Percentiles rank a stretch among this genome's conserved stretches.
phyloP scores from a whole-genome alignment of 2,329 filamentous ascomycete genomes.

The Colletotrichum chrysophilum region DNA sequence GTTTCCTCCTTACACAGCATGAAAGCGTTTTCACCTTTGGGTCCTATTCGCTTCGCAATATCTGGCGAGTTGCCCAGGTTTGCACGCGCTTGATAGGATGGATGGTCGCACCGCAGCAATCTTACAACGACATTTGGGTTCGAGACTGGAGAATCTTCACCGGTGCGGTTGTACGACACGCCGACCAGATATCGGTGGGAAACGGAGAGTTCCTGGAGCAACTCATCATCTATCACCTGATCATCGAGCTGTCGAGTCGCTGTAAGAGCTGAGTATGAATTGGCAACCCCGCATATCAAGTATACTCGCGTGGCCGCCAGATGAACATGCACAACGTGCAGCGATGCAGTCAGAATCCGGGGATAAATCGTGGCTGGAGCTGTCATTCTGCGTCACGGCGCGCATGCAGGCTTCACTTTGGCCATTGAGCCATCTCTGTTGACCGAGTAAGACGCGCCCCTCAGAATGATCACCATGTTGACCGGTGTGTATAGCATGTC shows the following conservation, averaged over 20 bases:
- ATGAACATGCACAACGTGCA: background rate
- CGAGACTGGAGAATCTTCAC: background rate
- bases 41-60: too few species aligned
- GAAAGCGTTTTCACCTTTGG: background rate
- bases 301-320: background rate
- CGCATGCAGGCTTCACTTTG: background rate
- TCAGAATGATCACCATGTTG: background rate
- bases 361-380: background rate
- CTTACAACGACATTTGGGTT: background rate
- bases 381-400: background rate
- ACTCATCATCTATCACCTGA: background rate
- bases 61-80: background rate
- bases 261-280: background rate
- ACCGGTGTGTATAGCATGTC: background rate
- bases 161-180: background rate
- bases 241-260: background rate
- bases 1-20: background rate
- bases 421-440: background rate
- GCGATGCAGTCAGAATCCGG: conserved; percentile 2
- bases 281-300: background rate
- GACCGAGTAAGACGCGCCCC: background rate
- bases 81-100: background rate
- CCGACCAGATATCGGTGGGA: background rate
- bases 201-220: background rate
- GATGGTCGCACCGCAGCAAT: background rate